Conservation (phyloP, 2,329 filamentous ascomycete genomes). For the Gaeumannomyces sp. region DNA sequence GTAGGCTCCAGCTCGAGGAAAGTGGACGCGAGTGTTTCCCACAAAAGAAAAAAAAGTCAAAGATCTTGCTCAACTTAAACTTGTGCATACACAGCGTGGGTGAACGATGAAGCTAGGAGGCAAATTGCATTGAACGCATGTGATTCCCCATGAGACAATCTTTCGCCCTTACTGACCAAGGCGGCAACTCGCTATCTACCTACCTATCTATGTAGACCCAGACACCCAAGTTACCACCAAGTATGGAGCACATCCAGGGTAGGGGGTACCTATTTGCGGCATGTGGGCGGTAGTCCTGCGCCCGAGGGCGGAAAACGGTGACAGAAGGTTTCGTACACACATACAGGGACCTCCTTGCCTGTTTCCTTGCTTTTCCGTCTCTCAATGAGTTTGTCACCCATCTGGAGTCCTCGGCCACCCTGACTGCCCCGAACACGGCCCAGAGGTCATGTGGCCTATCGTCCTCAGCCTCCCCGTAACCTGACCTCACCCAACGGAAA, state of each 20-base stretch:
- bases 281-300: neutral
- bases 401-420: neutral
- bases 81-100: no score
- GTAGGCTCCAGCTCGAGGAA: no score
- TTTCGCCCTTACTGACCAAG: no score
- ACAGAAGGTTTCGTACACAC: neutral
- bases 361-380: neutral
- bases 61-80: no score
- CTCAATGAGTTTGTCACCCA: neutral
- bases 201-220: no score
- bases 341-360: neutral
- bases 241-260: neutral
- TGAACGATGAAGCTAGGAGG: no score
- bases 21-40: no score
- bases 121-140: no score
- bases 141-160: neutral
- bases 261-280: neutral
- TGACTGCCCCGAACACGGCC: neutral
- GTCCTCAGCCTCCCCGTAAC: neutral
- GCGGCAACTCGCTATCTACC: no score
- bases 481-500: neutral
- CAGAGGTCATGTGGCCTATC: neutral
- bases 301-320: neutral
- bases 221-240: no score
- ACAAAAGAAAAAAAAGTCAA: no score